Evolutionary conservation across 2,329 filamentous ascomycete species (phyloP).

Genomic region (Fusarium sp.): DNA sequence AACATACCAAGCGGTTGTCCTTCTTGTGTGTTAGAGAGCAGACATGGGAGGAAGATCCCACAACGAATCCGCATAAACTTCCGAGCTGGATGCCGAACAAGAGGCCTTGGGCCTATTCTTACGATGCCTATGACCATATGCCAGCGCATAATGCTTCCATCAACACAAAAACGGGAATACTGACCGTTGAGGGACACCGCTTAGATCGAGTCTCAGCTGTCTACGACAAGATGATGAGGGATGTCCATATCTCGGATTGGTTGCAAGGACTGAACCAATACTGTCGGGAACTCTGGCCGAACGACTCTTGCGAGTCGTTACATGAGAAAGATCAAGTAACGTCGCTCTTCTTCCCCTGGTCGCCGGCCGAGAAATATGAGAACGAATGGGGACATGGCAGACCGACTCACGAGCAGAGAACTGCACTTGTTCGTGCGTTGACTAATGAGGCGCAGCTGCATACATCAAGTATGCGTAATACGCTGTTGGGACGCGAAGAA

Average conservation of each 20-base stretch:
- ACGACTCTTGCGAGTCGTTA: neutral
- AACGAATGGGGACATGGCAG: neutral
- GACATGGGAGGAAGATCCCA: neutral
- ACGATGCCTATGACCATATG: neutral
- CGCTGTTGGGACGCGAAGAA: neutral
- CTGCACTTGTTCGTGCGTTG: neutral
- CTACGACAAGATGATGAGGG: neutral
- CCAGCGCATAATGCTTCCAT: neutral
- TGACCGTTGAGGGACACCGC: neutral
- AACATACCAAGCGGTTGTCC: neutral
- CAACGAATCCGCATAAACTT: neutral
- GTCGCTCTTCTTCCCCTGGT: neutral
- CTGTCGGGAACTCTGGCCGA: slow-evolving; percentile 1
- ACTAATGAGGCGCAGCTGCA: neutral
- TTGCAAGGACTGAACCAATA: neutral
- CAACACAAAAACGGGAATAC: neutral
- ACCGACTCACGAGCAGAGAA: neutral
- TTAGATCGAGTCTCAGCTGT: neutral
- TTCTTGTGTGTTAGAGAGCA: neutral
- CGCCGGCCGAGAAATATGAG: neutral
- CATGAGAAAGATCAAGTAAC: neutral
- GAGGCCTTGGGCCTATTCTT: neutral
- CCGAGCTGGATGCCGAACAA: slow-evolving; percentile 4
- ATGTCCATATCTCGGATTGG: neutral
- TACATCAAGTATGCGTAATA: neutral